Base-by-base conservation (phyloP, 768 basidiomycete genomes). In the Leccinellum rugosiceps region DNA sequence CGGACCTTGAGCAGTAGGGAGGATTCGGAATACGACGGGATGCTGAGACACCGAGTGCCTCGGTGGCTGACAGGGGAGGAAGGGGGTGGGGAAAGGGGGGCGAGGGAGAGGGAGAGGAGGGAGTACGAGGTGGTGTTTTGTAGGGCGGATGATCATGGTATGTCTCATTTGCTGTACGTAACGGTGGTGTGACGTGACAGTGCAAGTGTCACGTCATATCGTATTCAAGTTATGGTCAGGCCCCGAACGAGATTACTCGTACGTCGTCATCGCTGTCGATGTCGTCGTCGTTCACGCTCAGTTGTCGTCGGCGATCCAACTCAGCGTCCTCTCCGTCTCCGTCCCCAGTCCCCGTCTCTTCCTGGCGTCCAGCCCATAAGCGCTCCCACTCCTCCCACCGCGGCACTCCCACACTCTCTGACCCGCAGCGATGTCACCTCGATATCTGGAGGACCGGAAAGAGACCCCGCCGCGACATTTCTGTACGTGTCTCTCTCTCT, bases 361-460 rank as follows among this genome's bases (percentile, higher is more conserved):
- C 73, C 6, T 77, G 75, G 77, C 76, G 77, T 54, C 67, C 70
- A 31, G 72, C 83, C 4, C 71, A 72, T 52, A 86, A 86, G 65
- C 77, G 85, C 58, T 71, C 78, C 11, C 76, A 77, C 53, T 76
- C 78, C n/a, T 74, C 73, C 53, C 72, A 71, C 51, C 65, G 68
- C 48, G 66, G 70, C 56, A 67, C 66, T 48, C 72, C 76, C 31
- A 68, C 71, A 46, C 62, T 71, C 61, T 68, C 72, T 58, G 68
- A 76, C 62, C 56, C 76, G 6, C 77, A 77, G 55, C 82, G 75
- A 68, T 80, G 78, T 78, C 82, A 80, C 64, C 71, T 80, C 28
- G 83, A 84, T 59, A 65, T 72, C 26, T 83, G 80, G 79, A 73
- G 80, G 58, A 76, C 77, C 54, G 79, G 80, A 26, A 87, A 87